These are phyloP conservation scores for Leucogyrophana mollusca DNA, from an alignment of 768 basidiomycete genomes.

Conservation along the genomic window DNA sequence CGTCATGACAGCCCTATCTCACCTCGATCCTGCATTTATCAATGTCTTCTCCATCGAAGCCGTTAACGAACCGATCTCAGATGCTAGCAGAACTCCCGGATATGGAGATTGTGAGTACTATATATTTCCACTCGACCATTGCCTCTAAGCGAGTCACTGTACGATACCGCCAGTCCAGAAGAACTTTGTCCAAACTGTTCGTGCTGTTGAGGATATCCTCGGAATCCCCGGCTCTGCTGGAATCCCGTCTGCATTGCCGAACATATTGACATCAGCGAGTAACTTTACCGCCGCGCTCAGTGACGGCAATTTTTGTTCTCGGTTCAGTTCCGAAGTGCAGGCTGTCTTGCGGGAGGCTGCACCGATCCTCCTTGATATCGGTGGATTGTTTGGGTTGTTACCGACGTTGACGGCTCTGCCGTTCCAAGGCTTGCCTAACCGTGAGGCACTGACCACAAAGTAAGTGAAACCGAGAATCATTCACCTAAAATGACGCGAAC, in stretches of 20 bases:
- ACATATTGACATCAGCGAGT: conserved; percentile 21
- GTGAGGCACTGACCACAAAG: conserved; percentile 36
- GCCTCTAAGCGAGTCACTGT: neutral
- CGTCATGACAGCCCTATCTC: conserved; percentile 72
- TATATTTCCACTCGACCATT: neutral
- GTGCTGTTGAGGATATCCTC: conserved; percentile 59
- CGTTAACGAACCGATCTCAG: conserved; percentile 75
- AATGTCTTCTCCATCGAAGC: conserved; percentile 73
- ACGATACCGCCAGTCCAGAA: conserved; percentile 51
- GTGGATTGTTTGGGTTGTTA: conserved; percentile 14
- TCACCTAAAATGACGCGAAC: too few species aligned
- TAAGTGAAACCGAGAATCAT: too few species aligned
- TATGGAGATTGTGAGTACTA: conserved; percentile 62
- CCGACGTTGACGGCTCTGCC: conserved; percentile 20
- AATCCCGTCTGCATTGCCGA: conserved; percentile 16
- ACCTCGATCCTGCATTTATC: conserved; percentile 64
- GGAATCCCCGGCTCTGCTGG: conserved; percentile 44
- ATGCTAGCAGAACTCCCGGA: conserved; percentile 63
- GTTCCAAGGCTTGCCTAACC: conserved; percentile 12
- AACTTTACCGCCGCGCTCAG: conserved; percentile 37
- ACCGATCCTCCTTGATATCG: conserved; percentile 35
- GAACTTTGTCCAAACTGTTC: conserved; percentile 66
- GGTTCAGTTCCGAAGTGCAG: conserved; percentile 30
- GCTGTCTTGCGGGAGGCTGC: conserved; percentile 32
- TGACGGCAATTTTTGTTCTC: conserved; percentile 10